A percentile compares a stretch with the other conserved stretches of the same genome.
These are phyloP conservation scores for Ramularia collo-cygni DNA, from an alignment of 2,329 filamentous ascomycete genomes.

Conservation along the genomic window DNA sequence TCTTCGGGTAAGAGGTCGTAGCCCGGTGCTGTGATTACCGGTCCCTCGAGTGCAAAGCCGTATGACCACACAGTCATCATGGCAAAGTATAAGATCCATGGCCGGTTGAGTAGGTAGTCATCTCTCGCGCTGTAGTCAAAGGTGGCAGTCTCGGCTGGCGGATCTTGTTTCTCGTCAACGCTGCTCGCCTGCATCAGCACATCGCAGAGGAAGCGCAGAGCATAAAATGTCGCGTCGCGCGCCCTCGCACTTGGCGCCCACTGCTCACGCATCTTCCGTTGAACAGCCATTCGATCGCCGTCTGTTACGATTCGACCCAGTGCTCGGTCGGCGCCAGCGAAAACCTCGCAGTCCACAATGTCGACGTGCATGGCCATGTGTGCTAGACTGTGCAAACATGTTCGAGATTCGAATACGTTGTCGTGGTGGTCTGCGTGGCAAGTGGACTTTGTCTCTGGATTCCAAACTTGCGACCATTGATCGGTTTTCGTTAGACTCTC, in stretches of 20 bases:
- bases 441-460: slow-evolving; percentile 19
- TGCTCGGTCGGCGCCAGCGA: slow-evolving; percentile 76
- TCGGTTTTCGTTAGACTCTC: slow-evolving; percentile 60
- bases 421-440: slow-evolving; percentile 46
- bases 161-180: slow-evolving; percentile 6
- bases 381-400: slow-evolving; percentile 83
- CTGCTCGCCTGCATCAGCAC: slow-evolving; percentile 62
- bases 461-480: slow-evolving; percentile 31
- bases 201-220: slow-evolving; percentile 78
- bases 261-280: slow-evolving; percentile 73
- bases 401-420: slow-evolving; percentile 78
- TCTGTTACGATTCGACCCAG: slow-evolving; percentile 78
- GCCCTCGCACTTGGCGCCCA: slow-evolving; percentile 89
- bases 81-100: slow-evolving; percentile 94
- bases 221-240: slow-evolving; percentile 87
- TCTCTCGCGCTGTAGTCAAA: slow-evolving; percentile 70
- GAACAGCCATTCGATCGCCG: slow-evolving; percentile 71
- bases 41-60: slow-evolving; percentile 81
- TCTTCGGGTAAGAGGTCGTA: slow-evolving; percentile 52
- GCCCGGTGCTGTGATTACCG: slow-evolving; percentile 31
- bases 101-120: slow-evolving; percentile 81
- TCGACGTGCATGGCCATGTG: slow-evolving; percentile 98
- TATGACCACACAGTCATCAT: slow-evolving; percentile 92
- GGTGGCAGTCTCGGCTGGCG: slow-evolving; percentile 20
- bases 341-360: slow-evolving; percentile 95